Percentiles rank a stretch among this genome's conserved stretches.
These are phyloP conservation scores for Saccharum officinarum DNA, from an alignment of 176 grass and related monocot species.

Conservation along the genomic window DNA sequence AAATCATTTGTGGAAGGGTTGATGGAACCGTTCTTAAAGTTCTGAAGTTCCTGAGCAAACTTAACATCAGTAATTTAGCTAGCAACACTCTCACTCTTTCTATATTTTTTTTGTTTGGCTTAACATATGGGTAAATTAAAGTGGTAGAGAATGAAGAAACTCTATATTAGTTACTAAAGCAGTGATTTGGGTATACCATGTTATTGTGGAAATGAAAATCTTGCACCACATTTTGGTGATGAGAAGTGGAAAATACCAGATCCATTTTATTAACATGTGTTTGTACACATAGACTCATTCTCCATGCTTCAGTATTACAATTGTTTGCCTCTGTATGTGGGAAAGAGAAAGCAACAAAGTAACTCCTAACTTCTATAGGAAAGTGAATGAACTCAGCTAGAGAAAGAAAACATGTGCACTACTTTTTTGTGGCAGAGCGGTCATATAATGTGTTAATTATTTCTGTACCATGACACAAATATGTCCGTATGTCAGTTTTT, in stretches of 20 bases:
- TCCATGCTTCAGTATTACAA: too few species aligned
- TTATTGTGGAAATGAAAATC: too few species aligned
- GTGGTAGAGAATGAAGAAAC: too few species aligned
- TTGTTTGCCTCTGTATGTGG: not conserved
- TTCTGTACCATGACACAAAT: not conserved
- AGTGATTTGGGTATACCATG: too few species aligned
- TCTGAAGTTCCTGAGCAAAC: constrained; percentile 4
- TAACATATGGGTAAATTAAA: not conserved
- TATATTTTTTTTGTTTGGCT: not conserved
- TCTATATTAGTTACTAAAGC: too few species aligned
- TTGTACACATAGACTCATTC: too few species aligned
- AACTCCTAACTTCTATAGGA: too few species aligned
- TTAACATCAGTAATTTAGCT: not conserved
- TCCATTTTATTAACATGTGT: too few species aligned
- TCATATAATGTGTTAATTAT: not conserved
- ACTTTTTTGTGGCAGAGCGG: not conserved
- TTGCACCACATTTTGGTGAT: too few species aligned
- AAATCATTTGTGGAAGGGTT: not conserved
- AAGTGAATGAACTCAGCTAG: not conserved
- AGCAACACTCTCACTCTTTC: not conserved
- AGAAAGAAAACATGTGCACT: too few species aligned
- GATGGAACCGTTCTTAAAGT: not conserved
- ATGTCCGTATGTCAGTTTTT: not conserved
- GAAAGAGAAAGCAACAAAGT: not conserved
- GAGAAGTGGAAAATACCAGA: too few species aligned